These are phyloP conservation scores for Candida montana DNA, from an alignment of 805 yeast species.

Conservation along the genomic window DNA sequence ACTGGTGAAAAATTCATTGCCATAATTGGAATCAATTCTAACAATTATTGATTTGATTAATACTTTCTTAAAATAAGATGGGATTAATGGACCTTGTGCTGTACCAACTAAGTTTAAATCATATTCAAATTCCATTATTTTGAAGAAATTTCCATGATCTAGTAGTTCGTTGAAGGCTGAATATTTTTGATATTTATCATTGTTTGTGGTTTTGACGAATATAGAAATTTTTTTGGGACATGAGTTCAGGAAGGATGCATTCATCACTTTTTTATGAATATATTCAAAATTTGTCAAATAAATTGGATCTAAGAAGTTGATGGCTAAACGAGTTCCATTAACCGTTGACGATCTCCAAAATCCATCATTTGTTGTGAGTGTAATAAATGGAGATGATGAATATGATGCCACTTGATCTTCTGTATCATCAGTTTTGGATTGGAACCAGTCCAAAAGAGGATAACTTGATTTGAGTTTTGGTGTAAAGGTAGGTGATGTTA, in stretches of 20 bases:
- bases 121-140: slow-evolving; percentile 27
- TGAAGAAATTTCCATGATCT: slow-evolving; percentile 12
- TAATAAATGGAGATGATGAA: slow-evolving; percentile 20
- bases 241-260: slow-evolving; percentile 33
- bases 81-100: slow-evolving; percentile 27
- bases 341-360: slow-evolving; percentile 22
- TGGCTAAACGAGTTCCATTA: slow-evolving; percentile 24
- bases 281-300: slow-evolving; percentile 32
- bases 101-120: slow-evolving; percentile 15
- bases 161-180: slow-evolving; percentile 8
- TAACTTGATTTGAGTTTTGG: slow-evolving; percentile 11
- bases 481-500: slow-evolving; percentile 29
- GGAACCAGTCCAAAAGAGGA: background rate
- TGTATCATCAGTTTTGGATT: background rate
- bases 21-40: slow-evolving; percentile 30
- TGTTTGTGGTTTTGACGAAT: slow-evolving; percentile 10
- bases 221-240: slow-evolving; percentile 33
- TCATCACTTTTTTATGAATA: slow-evolving; percentile 31
- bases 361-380: slow-evolving; percentile 16
- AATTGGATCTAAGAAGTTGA: slow-evolving; percentile 34
- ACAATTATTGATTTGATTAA: slow-evolving; percentile 30
- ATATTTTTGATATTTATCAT: background rate
- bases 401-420: slow-evolving; percentile 1
- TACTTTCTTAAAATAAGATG: slow-evolving; percentile 27
- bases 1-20: slow-evolving; percentile 32